Evolutionary conservation across 2,329 filamentous ascomycete genomes (phyloP).

Genomic region (Botrytis galanthina): DNA sequence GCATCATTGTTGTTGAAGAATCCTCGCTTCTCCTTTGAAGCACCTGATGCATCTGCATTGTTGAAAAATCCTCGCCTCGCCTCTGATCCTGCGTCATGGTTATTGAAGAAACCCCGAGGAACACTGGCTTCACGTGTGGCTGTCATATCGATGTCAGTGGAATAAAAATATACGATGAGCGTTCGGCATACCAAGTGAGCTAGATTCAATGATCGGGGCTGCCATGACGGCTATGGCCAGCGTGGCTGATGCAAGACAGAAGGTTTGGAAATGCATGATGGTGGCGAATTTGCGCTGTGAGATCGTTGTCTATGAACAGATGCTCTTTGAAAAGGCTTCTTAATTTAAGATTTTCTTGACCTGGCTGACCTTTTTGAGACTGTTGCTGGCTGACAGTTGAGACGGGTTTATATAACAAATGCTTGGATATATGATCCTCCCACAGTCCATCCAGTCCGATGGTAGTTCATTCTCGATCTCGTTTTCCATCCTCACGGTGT

Average conservation of each 20-base stretch:
- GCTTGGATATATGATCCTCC: too few species aligned
- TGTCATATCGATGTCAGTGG: not conserved
- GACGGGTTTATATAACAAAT: not conserved
- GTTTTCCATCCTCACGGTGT: too few species aligned
- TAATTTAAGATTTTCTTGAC: not conserved
- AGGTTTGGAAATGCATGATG: not conserved
- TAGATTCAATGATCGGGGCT: not conserved
- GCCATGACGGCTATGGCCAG: not conserved
- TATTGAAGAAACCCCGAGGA: not conserved
- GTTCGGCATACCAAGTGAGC: not conserved
- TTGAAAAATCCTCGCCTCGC: not conserved
- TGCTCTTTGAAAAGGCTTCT: not conserved
- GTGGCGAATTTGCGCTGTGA: not conserved
- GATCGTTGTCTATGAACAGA: not conserved
- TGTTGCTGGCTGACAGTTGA: not conserved
- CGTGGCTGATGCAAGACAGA: not conserved
- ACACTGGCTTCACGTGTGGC: not conserved
- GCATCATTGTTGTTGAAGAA: not conserved
- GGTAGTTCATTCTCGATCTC: not conserved
- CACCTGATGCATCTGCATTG: not conserved
- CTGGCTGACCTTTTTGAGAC: not conserved
- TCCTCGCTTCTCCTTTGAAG: not conserved
- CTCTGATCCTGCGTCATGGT: not conserved
- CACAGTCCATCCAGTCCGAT: not conserved
- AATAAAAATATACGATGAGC: not conserved